These are phyloP conservation scores for Cutaneotrichosporon dermatis DNA, from an alignment of 1,284 basidiomycete species.

Conservation along the genomic window DNA sequence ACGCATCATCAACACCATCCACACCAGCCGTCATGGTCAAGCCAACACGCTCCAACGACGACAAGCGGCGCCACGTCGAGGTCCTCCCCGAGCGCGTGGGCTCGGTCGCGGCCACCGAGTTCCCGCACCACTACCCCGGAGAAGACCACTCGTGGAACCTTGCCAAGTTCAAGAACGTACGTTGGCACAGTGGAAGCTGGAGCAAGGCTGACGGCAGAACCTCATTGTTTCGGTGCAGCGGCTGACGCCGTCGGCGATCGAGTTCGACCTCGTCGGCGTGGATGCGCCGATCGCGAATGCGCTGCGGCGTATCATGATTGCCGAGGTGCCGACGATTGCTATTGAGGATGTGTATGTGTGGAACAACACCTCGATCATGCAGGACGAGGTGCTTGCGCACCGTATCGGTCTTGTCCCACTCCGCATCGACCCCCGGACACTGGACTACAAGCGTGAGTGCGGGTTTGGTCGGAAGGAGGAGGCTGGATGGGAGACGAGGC, in stretches of 20 bases:
- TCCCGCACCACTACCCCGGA: constrained; percentile 56
- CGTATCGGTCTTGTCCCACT: constrained; percentile 86
- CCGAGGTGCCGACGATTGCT: constrained; percentile 92
- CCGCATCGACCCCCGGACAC: constrained; percentile 69
- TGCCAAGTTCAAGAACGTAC: constrained; percentile 66
- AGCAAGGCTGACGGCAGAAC: constrained; percentile 53
- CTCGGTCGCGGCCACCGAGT: constrained; percentile 28
- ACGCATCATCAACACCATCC: too few relatives aligned
- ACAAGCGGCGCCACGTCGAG: constrained; percentile 56
- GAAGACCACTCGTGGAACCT: constrained; percentile 83
- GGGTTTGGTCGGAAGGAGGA: too few relatives aligned
- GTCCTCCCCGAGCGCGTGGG: constrained; percentile 68
- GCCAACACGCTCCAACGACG: constrained; percentile 20
- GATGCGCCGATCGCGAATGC: constrained; percentile 97
- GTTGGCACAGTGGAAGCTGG: neutral
- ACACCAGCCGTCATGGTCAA: constrained; percentile 8
- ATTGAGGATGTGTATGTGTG: constrained; percentile 91
- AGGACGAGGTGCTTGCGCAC: constrained; percentile 89
- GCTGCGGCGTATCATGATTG: constrained; percentile 82
- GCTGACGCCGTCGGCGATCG: constrained; percentile 74
- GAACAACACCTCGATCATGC: constrained; percentile 93
- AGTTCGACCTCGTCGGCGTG: constrained; percentile 93
- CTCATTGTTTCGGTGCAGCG: constrained; percentile 69
- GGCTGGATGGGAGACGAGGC: too few relatives aligned
- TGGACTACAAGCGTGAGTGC: constrained; percentile 49